A percentile compares a stretch with the other conserved stretches of the same genome.
phyloP scores from a whole-genome alignment of 768 basidiomycete species.

The Russula sp. region DNA sequence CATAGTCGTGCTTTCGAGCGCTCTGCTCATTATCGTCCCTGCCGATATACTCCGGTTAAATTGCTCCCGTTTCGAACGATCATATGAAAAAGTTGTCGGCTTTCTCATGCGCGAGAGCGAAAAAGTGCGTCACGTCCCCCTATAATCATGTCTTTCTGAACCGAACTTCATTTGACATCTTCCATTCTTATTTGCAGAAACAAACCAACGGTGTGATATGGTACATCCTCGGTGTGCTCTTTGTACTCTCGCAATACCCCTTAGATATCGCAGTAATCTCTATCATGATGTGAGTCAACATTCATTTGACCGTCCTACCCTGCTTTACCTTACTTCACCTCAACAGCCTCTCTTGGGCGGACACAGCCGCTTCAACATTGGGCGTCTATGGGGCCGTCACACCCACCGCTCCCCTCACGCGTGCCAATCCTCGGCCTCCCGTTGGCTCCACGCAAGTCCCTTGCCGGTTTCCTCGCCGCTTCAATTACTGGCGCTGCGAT shows the following conservation, averaged over 20 bases:
- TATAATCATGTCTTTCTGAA: neutral
- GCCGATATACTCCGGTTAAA: conserved; percentile 73
- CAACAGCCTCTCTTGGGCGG: conserved; percentile 87
- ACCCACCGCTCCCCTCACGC: conserved; percentile 59
- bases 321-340: conserved; percentile 11
- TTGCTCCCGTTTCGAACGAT: conserved; percentile 57
- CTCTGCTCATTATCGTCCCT: conserved; percentile 66
- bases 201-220: conserved; percentile 83
- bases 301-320: conserved; percentile 9
- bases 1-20: conserved; percentile 58
- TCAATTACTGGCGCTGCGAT: conserved; percentile 66
- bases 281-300: conserved; percentile 60
- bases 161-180: neutral
- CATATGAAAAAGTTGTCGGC: conserved; percentile 71
- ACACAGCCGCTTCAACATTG: conserved; percentile 89
- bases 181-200: conserved; percentile 41
- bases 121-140: conserved; percentile 46
- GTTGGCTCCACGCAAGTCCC: conserved; percentile 76
- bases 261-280: conserved; percentile 86
- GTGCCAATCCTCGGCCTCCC: conserved; percentile 53
- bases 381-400: conserved; percentile 73
- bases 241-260: conserved; percentile 72
- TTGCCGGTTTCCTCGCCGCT: conserved; percentile 83
- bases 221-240: conserved; percentile 86
- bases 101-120: conserved; percentile 90